Conservation (phyloP, 2,329 filamentous ascomycete genomes). For the Fusarium luffae region DNA sequence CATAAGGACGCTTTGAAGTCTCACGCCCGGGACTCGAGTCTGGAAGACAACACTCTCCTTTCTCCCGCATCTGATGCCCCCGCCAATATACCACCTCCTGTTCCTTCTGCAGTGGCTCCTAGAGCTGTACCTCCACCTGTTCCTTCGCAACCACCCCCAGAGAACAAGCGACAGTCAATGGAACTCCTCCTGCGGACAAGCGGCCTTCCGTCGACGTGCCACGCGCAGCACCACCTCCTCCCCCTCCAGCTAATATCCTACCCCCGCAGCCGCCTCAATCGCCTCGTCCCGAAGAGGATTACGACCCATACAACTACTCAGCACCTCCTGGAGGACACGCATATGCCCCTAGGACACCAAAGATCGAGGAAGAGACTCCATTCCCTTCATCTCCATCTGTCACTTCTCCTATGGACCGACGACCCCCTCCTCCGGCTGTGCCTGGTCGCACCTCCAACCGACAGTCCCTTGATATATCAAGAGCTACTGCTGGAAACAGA, state of each 20-base stretch:
- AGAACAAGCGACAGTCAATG: constrained; percentile 69
- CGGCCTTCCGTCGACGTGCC: constrained; percentile 78
- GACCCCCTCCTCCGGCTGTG: constrained; percentile 55
- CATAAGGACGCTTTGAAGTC: constrained; percentile 86
- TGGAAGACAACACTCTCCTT: constrained; percentile 75
- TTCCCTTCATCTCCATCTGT: constrained; percentile 61
- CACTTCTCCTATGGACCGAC: constrained; percentile 59
- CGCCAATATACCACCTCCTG: constrained; percentile 64
- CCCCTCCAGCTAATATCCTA: constrained; percentile 67
- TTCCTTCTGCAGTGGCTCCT: constrained; percentile 65
- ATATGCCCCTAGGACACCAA: constrained; percentile 51
- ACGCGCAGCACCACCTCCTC: constrained; percentile 75
- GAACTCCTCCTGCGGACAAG: constrained; percentile 71
- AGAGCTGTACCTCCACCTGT: constrained; percentile 73
- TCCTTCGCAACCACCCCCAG: constrained; percentile 67
- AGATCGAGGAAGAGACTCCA: constrained; percentile 59
- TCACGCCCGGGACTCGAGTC: constrained; percentile 79
- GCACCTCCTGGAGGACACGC: constrained; percentile 48
- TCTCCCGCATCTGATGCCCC: constrained; percentile 62
- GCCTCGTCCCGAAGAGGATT: constrained; percentile 69
- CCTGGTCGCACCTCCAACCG: constrained; percentile 43
- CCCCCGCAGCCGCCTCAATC: constrained; percentile 60
- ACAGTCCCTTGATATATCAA: constrained; percentile 52
- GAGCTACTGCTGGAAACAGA: constrained; percentile 56
- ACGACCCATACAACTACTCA: constrained; percentile 73